Base-by-base conservation (phyloP, 257 asterid species). In the Jasminum sambac region DNA sequence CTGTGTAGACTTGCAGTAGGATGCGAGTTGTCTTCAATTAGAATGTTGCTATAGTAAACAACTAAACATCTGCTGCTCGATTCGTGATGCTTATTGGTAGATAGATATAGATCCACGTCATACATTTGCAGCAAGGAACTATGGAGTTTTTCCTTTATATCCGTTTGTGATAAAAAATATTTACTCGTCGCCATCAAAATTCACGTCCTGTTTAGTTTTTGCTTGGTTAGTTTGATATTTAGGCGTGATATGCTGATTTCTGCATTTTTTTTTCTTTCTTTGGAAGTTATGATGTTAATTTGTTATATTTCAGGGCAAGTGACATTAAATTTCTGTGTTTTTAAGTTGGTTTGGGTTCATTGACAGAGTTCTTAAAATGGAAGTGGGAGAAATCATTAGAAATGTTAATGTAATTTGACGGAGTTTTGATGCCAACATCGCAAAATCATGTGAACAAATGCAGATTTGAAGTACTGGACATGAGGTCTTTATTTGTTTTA, bases 71-170 rank as follows among this genome's bases (percentile, higher is more conserved):
- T 38, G 43, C 57, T 23, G 70, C 26, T 60, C 38, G 42, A 64
- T 67, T 46, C 16, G 44, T 55, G 66, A 73, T 69, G 36, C 36
- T 55, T 12, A 38, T 78, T 43, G 5, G 67, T 19, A 17, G 59
- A 50, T 50, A 6, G 24, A 5, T 0, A 50, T 9, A 50, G 25
- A 17, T 7, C 59, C 24, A 50, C 5, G 25, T 11, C 3, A 37
- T 58, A 8, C 30, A 50, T 64, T 38, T 60, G 11, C 4, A 61
- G 9, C 41, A 1, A 21, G 2, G 23, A 73, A 17, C 63, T 7
- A 21, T 24, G 61, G 80, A 19, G 11, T 19, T 69, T 24, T 68
- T n/a, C n/a, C n/a, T 71, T 34, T 70, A 46, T 48, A n/a, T 75
- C 5, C 43, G 36, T 58, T 52, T 10, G 19, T 66, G 37, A 42